Evolutionary conservation across 2,329 filamentous ascomycete genomes (phyloP).

Genomic region (Ophiostoma quercus): DNA sequence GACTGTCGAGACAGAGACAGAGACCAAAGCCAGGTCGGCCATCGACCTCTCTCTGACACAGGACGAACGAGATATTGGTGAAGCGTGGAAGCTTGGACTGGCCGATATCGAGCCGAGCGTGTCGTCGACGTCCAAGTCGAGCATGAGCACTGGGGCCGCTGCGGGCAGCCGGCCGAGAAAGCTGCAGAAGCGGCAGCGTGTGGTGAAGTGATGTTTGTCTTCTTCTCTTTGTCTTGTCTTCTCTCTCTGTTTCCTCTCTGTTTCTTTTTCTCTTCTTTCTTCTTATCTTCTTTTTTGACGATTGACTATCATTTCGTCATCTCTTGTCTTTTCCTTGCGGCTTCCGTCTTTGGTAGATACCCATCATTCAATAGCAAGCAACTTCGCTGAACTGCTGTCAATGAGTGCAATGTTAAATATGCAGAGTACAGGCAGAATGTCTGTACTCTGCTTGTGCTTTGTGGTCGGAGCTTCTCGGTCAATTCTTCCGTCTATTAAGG

Average conservation of each 20-base stretch:
- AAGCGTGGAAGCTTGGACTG: background rate
- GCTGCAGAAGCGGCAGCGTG: background rate
- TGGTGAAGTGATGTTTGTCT: background rate
- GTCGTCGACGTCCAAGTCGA: background rate
- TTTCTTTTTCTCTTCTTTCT: background rate
- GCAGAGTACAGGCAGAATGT: too few species aligned
- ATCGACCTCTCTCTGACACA: background rate
- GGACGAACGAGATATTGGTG: background rate
- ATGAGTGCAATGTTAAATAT: background rate
- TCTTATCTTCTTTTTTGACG: background rate
- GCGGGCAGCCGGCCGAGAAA: slow-evolving; percentile 5
- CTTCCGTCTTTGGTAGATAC: background rate
- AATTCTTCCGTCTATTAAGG: too few species aligned
- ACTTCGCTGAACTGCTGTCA: background rate
- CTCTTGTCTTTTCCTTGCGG: background rate
- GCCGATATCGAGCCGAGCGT: background rate
- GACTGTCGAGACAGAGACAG: background rate
- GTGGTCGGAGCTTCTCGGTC: too few species aligned
- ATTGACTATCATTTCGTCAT: background rate
- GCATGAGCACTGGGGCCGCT: background rate
- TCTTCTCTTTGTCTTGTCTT: background rate
- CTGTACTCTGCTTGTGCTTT: too few species aligned
- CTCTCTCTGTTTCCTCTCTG: background rate
- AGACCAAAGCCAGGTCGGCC: background rate
- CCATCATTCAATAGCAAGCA: background rate